phyloP scores from a whole-genome alignment of 306 rosid species.

The Pyrus pyrifolia region DNA sequence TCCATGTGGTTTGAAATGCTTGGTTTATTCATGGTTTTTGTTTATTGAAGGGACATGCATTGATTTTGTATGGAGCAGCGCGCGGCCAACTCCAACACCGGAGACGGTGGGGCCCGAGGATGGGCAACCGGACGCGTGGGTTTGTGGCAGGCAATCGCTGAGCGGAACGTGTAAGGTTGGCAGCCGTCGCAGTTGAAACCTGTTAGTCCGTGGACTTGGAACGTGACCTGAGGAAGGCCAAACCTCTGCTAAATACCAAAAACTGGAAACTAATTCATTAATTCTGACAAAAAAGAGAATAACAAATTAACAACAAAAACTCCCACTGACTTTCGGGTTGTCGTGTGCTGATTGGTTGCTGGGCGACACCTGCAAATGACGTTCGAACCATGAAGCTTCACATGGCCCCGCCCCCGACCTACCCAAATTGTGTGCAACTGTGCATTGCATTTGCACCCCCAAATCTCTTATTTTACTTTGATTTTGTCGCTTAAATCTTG shows the following conservation, averaged over 20 bases:
- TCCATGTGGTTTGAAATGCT: too few relatives aligned
- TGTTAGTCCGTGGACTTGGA: neutral
- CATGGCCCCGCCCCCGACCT: neutral
- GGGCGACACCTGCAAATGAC: neutral
- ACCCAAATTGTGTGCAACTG: too few relatives aligned
- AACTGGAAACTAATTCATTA: neutral
- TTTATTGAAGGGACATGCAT: too few relatives aligned
- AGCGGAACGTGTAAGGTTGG: slow-evolving; percentile 2
- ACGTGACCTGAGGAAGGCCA: neutral
- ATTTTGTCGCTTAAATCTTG: neutral
- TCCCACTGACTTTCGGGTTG: neutral
- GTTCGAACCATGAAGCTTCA: slow-evolving; percentile 14
- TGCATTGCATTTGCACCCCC: neutral
- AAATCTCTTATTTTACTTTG: neutral
- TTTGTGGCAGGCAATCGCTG: neutral
- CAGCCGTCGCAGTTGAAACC: neutral
- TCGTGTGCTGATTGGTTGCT: neutral
- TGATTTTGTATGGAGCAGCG: neutral
- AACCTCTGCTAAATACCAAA: neutral
- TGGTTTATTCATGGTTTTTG: too few relatives aligned
- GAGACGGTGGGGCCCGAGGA: neutral
- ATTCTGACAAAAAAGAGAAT: too few relatives aligned
- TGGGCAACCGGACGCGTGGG: neutral
- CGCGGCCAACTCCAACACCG: neutral
- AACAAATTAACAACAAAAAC: too few relatives aligned